phyloP scores from a whole-genome alignment of 1,284 basidiomycete species.

The Gomphus bonarii region DNA sequence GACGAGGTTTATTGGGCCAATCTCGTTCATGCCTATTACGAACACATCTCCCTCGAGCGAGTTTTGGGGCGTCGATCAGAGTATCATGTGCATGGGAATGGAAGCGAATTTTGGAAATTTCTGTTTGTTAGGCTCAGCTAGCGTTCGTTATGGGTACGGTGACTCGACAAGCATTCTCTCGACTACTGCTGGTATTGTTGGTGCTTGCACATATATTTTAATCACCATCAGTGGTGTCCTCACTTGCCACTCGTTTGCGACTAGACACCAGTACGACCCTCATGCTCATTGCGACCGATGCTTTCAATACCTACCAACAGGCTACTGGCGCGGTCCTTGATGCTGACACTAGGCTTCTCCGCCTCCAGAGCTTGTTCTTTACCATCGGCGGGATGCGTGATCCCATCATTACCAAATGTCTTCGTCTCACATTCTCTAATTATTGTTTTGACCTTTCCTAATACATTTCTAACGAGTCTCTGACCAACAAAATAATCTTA shows the following conservation, averaged over 20 bases:
- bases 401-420: background rate
- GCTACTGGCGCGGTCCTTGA: background rate
- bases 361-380: background rate
- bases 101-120: too few species aligned
- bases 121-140: background rate
- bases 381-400: background rate
- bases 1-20: slow-evolving; percentile 34
- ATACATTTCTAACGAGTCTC: background rate
- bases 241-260: background rate
- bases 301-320: background rate
- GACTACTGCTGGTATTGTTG: slow-evolving; percentile 49
- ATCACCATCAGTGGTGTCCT: background rate
- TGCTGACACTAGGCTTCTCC: background rate
- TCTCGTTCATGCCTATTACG: slow-evolving; percentile 40
- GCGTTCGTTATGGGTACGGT: background rate
- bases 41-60: slow-evolving; percentile 33
- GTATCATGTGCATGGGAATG: slow-evolving; percentile 42
- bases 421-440: background rate
- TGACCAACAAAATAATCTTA: background rate
- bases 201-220: background rate
- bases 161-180: slow-evolving; percentile 30
- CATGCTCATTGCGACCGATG: background rate
- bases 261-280: background rate
- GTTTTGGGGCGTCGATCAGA: slow-evolving; percentile 58
- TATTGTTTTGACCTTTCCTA: too few species aligned